Conservation (phyloP, 2,329 filamentous ascomycete genomes). For the Colletotrichum eleusines region DNA sequence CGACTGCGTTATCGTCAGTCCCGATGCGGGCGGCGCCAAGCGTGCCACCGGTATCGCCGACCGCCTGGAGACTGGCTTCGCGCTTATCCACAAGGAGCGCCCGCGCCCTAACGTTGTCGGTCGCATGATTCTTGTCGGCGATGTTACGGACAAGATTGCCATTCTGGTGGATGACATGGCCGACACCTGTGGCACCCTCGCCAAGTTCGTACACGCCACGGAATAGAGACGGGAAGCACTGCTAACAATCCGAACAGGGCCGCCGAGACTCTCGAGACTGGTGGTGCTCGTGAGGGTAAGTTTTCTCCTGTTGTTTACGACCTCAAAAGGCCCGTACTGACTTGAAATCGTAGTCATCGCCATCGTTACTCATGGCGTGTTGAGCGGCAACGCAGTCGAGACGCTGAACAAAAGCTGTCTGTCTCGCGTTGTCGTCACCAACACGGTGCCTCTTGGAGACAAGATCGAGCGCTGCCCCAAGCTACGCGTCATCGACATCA, state of each 20-base stretch:
- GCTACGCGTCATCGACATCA: constrained; percentile 92
- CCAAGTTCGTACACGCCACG: constrained; percentile 76
- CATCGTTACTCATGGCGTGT: constrained; percentile 94
- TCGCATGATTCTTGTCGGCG: constrained; percentile 93
- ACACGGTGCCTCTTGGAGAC: constrained; percentile 72
- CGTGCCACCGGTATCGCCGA: constrained; percentile 88
- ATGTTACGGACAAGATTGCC: constrained; percentile 89
- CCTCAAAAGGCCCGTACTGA: neutral
- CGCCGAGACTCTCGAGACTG: constrained; percentile 36
- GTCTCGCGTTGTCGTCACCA: constrained; percentile 87
- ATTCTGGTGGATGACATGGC: constrained; percentile 99
- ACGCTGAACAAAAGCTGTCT: constrained; percentile 84
- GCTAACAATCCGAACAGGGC: constrained; percentile 26
- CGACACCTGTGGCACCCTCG: constrained; percentile 87
- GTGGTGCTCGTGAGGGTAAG: constrained; percentile 38
- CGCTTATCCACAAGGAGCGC: constrained; percentile 87
- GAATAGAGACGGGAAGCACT: neutral
- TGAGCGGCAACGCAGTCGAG: constrained; percentile 89
- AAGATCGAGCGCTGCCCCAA: constrained; percentile 83
- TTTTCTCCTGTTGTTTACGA: neutral
- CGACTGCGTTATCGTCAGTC: constrained; percentile 88
- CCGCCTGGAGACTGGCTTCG: constrained; percentile 84
- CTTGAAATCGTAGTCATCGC: constrained; percentile 71
- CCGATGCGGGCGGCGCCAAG: constrained; percentile 89
- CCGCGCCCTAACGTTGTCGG: constrained; percentile 80